phyloP scores from a whole-genome alignment of 495 filamentous ascomycete species.

The Penicillium waksmanii region DNA sequence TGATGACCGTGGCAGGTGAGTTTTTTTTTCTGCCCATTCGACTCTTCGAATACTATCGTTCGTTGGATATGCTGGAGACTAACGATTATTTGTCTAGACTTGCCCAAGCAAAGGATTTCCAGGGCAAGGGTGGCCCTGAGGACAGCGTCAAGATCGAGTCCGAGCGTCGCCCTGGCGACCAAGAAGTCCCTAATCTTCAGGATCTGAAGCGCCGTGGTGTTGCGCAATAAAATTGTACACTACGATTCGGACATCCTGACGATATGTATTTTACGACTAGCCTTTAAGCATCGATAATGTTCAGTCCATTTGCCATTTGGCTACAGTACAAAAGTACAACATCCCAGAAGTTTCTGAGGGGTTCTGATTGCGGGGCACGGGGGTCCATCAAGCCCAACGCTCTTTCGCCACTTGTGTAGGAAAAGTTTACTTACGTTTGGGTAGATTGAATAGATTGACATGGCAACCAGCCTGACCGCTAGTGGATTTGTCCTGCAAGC shows the following conservation, averaged over 20 bases:
- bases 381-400: too few species aligned
- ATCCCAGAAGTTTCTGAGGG: not conserved
- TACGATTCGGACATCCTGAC: slow-evolving; percentile 1
- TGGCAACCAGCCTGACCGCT: too few species aligned
- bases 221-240: slow-evolving; percentile 21
- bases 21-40: not conserved
- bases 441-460: too few species aligned
- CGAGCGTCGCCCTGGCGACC: slow-evolving; percentile 44
- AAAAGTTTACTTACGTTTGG: too few species aligned
- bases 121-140: slow-evolving; percentile 56
- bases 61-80: not conserved
- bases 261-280: not conserved
- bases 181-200: slow-evolving; percentile 43
- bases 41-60: not conserved
- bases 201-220: slow-evolving; percentile 33
- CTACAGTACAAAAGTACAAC: not conserved
- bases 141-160: slow-evolving; percentile 45
- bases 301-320: not conserved
- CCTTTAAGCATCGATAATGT: not conserved
- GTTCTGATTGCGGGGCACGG: too few species aligned
- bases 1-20: slow-evolving; percentile 49
- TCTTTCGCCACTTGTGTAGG: too few species aligned
- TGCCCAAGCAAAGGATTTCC: slow-evolving; percentile 51
- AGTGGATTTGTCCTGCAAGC: too few species aligned
- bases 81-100: slow-evolving; percentile 29